phyloP scores from a whole-genome alignment of 495 filamentous ascomycete genomes.

The Penicillium fimorum region DNA sequence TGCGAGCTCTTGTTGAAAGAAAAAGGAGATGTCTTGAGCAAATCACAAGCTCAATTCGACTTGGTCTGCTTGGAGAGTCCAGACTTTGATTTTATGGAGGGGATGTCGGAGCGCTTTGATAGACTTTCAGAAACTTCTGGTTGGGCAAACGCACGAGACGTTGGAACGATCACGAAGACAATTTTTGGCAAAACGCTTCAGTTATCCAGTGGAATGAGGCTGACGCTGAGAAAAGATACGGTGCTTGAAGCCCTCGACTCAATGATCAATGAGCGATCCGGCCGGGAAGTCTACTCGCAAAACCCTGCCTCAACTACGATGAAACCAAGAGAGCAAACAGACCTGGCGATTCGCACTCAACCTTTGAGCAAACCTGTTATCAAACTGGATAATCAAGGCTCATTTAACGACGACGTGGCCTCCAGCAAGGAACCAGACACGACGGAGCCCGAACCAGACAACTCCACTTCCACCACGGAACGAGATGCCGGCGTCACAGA shows the following conservation, averaged over 20 bases:
- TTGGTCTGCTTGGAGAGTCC: constrained; percentile 33
- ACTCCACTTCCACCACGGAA: constrained; percentile 9
- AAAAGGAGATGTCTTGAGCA: constrained; percentile 16
- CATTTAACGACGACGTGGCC: not conserved
- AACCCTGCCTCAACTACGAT: not conserved
- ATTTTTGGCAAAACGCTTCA: constrained; percentile 49
- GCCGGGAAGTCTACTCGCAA: constrained; percentile 2
- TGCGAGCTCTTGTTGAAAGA: constrained; percentile 20
- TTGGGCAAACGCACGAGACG: constrained; percentile 71
- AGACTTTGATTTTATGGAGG: constrained; percentile 12
- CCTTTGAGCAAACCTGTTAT: not conserved
- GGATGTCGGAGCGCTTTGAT: constrained; percentile 38
- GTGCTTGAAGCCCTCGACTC: constrained; percentile 37
- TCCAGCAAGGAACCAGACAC: not conserved
- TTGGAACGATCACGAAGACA: constrained; percentile 54
- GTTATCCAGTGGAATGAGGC: constrained; percentile 9
- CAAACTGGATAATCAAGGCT: not conserved
- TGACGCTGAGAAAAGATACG: constrained; percentile 32
- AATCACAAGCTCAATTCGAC: constrained; percentile 32
- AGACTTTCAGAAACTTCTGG: constrained; percentile 44
- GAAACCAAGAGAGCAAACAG: not conserved
- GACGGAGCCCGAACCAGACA: not conserved
- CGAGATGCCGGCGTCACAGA: constrained; percentile 61
- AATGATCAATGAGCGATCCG: constrained; percentile 45
- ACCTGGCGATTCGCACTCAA: constrained; percentile 4